Evolutionary conservation across 345 rosid species (phyloP), one percentile per base, ranked within the genome.

Genomic region (Carallia pectinifolia): DNA sequence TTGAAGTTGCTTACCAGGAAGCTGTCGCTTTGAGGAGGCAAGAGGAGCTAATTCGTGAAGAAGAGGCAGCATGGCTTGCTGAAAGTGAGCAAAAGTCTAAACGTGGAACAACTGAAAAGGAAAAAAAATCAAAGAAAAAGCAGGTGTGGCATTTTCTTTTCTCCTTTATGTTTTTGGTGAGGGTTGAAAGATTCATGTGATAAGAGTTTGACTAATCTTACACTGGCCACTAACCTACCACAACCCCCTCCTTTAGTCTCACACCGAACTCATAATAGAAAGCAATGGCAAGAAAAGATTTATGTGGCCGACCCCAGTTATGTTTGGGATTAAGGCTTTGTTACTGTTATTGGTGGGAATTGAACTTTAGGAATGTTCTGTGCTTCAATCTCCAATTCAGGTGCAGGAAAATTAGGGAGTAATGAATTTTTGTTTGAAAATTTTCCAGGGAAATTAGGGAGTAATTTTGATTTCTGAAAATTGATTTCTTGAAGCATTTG

Each of bases 11-110:
- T 64, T 90, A 94, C 79, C 95, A 88, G 90, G 98, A 94, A 79
- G 93, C 96, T 48, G 89, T 90, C 80, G 96, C 98, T 61, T 80
- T 85, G 86, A 87, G 80, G 82, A 87, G 89, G 85, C 98, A 94
- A 79, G 98, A 94, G 70, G 96, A 91, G 82, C 89, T 94, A 72
- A 94, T 94, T 59, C 97, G 96, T 70, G 96, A 92, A 81, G 98
- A 93, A 81, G 97, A 94, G 83, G 95, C 83, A 74, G 92, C 87
- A 6, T 86, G 93, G 85, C 78, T 86, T 64, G 96, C 89, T 70
- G 96, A 79, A 77, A 89, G 79, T 56, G 94, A 89, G 83, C 96
- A 84, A 75, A 94, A 83, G 86, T 87, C 93, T 38, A 94, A 82
- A 80, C 89, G 90, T 64, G 94, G 86, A 64, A 76, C 75, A 70